Base-by-base conservation (phyloP, 441 rosid species). In the Arabidopsis lyrata region DNA sequence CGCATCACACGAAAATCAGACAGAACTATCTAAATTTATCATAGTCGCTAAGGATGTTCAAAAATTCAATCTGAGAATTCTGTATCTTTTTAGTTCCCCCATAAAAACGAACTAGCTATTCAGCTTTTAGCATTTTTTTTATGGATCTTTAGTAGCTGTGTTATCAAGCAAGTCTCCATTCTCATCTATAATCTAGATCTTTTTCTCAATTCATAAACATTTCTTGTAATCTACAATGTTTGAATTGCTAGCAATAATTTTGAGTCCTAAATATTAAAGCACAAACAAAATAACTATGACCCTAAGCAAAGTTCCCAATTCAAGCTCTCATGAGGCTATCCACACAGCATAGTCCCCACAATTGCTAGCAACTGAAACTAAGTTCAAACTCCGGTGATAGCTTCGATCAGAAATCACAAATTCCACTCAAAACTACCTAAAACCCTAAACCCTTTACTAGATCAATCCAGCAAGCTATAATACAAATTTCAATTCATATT, bases 321-420 rank as follows among this genome's bases (percentile, higher is more conserved):
- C 35, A 42, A 29, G 44, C 54, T 38, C 44, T 18, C 22, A 52
- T 29, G 67, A 68, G 7, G 4, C 49, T 35, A 70, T 24, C 22
- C 41, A 60, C 32, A 22, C 55, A 18, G 41, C 11, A 44, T 39
- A 13, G 18, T 8, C 10, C 32, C 45, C 3, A 45, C 32, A 13
- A 66, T n/a, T n/a, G n/a, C n/a, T n/a, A 8, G 24, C 24, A 60
- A 53, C 53, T 29, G 4, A 53, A 63, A 31, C 47, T 31, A 72
- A 62, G 9, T 22, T 42, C 20, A 64, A 47, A 73, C 52, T 64
- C 57, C 8, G 3, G 8, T 31, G 50, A 5, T 11, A 69, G 22
- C 24, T 27, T 61, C 8, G 24, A 31, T 59, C 16, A 5, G 16
- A 59, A 38, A 38, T 4, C 4, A 60, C 18, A 60, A 60, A 38